A percentile compares a stretch with the other conserved stretches of the same genome.
phyloP scores from a whole-genome alignment of 805 yeast genomes.

The Candida corydali region DNA sequence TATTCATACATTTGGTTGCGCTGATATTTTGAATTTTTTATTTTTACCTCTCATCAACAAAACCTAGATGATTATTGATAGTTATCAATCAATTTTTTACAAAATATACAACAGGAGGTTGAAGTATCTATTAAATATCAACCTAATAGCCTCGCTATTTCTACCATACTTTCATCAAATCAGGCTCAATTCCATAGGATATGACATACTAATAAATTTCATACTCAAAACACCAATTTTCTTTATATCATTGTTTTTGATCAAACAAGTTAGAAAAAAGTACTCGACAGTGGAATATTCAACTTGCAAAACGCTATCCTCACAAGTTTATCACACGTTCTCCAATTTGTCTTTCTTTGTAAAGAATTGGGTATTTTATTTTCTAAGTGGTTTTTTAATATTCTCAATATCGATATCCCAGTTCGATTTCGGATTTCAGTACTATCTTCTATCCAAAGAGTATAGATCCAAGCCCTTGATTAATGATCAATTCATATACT shows the following conservation, averaged over 20 bases:
- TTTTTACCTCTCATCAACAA: neutral
- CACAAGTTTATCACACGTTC: slow-evolving; percentile 23
- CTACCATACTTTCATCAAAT: slow-evolving; percentile 20
- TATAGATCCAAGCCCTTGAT: slow-evolving; percentile 33
- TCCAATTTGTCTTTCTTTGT: slow-evolving; percentile 16
- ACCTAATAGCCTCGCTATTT: slow-evolving; percentile 21
- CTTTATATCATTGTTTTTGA: slow-evolving; percentile 22
- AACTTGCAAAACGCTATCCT: slow-evolving; percentile 27
- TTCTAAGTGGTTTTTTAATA: slow-evolving; percentile 19
- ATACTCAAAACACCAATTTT: slow-evolving; percentile 27
- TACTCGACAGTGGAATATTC: slow-evolving; percentile 29
- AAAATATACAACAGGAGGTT: slow-evolving; percentile 32
- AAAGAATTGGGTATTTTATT: slow-evolving; percentile 16
- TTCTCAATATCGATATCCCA: slow-evolving; percentile 23
- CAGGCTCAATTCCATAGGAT: slow-evolving; percentile 23
- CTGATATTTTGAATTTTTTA: neutral
- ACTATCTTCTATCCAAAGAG: slow-evolving; percentile 34
- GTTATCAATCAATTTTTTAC: slow-evolving; percentile 21
- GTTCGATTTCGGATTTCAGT: slow-evolving; percentile 22
- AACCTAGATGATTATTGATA: neutral
- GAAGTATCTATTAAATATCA: slow-evolving; percentile 30
- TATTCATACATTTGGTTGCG: slow-evolving; percentile 1
- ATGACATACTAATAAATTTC: slow-evolving; percentile 16
- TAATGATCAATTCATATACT: slow-evolving; percentile 45
- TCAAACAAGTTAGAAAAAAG: slow-evolving; percentile 21